phyloP scores from a whole-genome alignment of 768 basidiomycete species.

The Xerocomellus chrysenteron region DNA sequence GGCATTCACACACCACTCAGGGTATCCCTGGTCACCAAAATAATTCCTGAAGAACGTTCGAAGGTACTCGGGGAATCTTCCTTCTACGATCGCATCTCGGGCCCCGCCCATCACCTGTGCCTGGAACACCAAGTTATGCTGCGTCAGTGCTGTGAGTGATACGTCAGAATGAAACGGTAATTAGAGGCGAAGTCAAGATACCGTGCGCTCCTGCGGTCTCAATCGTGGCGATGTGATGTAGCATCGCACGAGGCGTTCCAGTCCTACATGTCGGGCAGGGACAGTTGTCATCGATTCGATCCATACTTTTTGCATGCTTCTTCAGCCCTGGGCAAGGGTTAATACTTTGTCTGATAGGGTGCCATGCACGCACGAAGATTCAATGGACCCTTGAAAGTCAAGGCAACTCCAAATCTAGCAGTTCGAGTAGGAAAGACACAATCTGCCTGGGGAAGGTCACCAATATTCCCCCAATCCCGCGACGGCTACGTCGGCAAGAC shows the following conservation, averaged over 20 bases:
- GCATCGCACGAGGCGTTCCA: conserved; percentile 66
- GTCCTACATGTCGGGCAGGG: conserved; percentile 83
- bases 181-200: conserved; percentile 32
- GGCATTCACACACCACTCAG: conserved; percentile 87
- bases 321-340: conserved; percentile 40
- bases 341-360: not conserved
- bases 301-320: conserved; percentile 68
- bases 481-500: conserved; percentile 9
- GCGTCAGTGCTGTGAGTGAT: conserved; percentile 59
- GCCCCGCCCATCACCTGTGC: conserved; percentile 86
- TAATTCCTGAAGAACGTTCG: conserved; percentile 73
- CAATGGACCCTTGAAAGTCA: conserved; percentile 78
- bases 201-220: conserved; percentile 89
- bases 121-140: conserved; percentile 85
- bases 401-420: conserved; percentile 85
- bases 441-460: conserved; percentile 59
- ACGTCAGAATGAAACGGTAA: conserved; percentile 18
- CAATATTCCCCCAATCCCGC: not conserved
- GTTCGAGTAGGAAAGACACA: conserved; percentile 94
- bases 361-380: conserved; percentile 60
- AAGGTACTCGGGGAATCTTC: conserved; percentile 77
- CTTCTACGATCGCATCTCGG: conserved; percentile 75
- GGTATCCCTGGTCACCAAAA: conserved; percentile 76
- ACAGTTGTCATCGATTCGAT: conserved; percentile 71
- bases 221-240: conserved; percentile 73